Evolutionary conservation across 345 rosid genomes (phyloP).

Genomic region (Lumnitzera racemosa): DNA sequence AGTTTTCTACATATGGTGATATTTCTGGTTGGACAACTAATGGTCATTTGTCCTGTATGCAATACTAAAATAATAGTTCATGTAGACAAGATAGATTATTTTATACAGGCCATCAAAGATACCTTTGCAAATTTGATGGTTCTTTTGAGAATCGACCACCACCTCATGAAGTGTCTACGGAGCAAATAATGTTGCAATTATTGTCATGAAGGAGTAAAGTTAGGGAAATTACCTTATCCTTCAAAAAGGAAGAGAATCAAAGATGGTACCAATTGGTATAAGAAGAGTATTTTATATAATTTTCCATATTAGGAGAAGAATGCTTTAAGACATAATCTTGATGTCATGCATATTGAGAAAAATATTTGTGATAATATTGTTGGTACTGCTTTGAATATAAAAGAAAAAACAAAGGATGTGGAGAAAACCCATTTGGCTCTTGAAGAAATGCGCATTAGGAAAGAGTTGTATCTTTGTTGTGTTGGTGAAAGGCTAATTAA

Average conservation of each 20-base stretch:
- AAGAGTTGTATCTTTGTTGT: not conserved
- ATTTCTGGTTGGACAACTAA: not conserved
- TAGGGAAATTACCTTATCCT: not conserved
- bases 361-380: not conserved
- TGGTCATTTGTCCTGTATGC: not conserved
- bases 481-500: not conserved
- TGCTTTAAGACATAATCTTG: not conserved
- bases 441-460: not conserved
- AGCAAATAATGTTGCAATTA: not conserved
- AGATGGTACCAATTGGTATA: not conserved
- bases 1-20: not conserved
- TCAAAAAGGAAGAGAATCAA: too few species aligned
- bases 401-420: not conserved
- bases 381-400: not conserved
- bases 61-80: too few species aligned
- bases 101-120: not conserved
- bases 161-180: not conserved
- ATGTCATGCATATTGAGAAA: conserved; percentile 4
- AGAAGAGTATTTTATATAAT: not conserved
- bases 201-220: not conserved
- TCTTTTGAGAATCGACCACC: not conserved
- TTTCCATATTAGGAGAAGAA: not conserved
- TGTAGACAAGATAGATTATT: not conserved
- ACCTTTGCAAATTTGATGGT: not conserved
- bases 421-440: not conserved